Percentiles rank a stretch among this genome's conserved stretches.
These are phyloP conservation scores for Syzygium malaccense DNA, from an alignment of 441 rosid species.

Conservation along the genomic window DNA sequence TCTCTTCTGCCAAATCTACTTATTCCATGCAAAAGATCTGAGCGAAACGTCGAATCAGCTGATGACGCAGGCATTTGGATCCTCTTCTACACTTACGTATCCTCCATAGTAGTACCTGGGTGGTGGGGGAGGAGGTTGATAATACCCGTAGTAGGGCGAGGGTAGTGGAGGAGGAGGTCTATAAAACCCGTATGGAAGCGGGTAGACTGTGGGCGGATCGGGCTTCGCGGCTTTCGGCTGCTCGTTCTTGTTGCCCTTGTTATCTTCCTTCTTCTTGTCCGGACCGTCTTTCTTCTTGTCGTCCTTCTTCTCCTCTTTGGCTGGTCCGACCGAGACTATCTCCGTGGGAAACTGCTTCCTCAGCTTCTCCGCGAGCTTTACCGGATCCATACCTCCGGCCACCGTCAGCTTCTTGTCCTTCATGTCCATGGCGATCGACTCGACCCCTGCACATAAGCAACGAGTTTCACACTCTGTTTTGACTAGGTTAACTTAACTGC, in stretches of 20 bases:
- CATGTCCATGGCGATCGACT: constrained; percentile 41
- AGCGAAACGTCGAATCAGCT: constrained; percentile 11
- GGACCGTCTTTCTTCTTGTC: background rate
- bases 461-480: background rate
- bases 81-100: constrained; percentile 25
- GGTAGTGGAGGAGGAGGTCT: background rate
- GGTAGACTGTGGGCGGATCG: background rate
- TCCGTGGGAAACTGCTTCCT: background rate
- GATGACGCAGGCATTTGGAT: constrained; percentile 44
- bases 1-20: background rate
- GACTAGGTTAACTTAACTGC: background rate
- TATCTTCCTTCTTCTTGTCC: background rate
- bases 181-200: background rate
- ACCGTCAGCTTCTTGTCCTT: constrained; percentile 58
- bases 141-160: background rate
- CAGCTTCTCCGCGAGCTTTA: background rate
- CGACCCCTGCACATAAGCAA: constrained; percentile 31
- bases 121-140: background rate
- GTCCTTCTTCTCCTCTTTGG: constrained; percentile 42
- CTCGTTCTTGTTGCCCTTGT: background rate
- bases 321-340: background rate
- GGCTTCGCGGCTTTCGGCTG: background rate
- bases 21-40: background rate
- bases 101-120: constrained; percentile 2
- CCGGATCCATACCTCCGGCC: constrained; percentile 26